Percentiles rank a stretch among this genome's conserved stretches.
Evolutionary conservation across 129 eudicot genomes (phyloP).

Genomic region (Helianthus annuus): HanXRQr2.0-SUNRISE NC_035449.2:111700313-111700812

Average conservation of each 20-base stretch:
- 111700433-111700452: constrained; percentile 73
- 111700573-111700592: background rate
- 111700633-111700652: background rate
- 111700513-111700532: constrained; percentile 12
- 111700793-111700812: no score
- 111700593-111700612: no score
- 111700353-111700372: constrained; percentile 66
- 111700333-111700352: constrained; percentile 64
- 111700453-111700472: constrained; percentile 11
- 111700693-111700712: no score
- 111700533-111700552: constrained; percentile 22
- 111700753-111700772: no score
- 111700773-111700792: no score
- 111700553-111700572: constrained; percentile 3
- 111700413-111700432: constrained; percentile 62
- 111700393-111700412: constrained; percentile 60
- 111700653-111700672: no score
- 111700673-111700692: no score
- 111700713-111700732: no score
- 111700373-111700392: constrained; percentile 64
- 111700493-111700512: constrained; percentile 18
- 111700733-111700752: no score
- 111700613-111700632: no score
- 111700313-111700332: constrained; percentile 64
- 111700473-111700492: constrained; percentile 23